Percentiles rank a stretch among this genome's conserved stretches.
phyloP scores from a whole-genome alignment of 257 asterid species.

The Solanum arcanum region DNA sequence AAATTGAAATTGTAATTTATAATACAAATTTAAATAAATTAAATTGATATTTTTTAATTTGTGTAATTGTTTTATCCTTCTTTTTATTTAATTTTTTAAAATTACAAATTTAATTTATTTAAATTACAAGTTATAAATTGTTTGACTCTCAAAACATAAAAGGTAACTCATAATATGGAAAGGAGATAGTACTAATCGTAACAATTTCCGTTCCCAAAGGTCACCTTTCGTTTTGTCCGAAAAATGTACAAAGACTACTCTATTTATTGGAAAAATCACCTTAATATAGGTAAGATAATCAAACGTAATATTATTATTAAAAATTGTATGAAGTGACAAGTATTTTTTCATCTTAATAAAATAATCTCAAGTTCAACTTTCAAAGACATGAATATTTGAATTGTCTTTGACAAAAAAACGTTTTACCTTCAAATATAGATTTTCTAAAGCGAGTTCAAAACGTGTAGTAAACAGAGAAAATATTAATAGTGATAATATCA shows the following conservation, averaged over 20 bases:
- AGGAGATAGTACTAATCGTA: too few species aligned
- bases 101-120: too few species aligned
- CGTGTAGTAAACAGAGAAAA: fast-evolving
- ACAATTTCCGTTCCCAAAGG: background rate
- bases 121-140: too few species aligned
- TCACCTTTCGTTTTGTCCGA: background rate
- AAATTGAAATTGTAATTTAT: too few species aligned
- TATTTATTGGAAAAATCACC: background rate
- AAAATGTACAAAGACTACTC: background rate
- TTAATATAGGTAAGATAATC: background rate
- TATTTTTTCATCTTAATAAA: background rate
- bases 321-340: fast-evolving
- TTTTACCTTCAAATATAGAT: background rate
- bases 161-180: too few species aligned
- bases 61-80: too few species aligned
- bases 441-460: background rate
- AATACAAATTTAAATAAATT: too few species aligned
- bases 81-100: too few species aligned
- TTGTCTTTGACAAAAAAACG: fast-evolving
- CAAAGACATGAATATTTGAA: background rate
- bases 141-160: too few species aligned
- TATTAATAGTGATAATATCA: fast-evolving
- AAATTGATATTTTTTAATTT: too few species aligned
- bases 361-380: fast-evolving
- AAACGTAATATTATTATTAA: background rate